Evolutionary conservation across 768 basidiomycete genomes (phyloP), one percentile per base, ranked within the genome.

Genomic region (Termitomyces sp.): DNA sequence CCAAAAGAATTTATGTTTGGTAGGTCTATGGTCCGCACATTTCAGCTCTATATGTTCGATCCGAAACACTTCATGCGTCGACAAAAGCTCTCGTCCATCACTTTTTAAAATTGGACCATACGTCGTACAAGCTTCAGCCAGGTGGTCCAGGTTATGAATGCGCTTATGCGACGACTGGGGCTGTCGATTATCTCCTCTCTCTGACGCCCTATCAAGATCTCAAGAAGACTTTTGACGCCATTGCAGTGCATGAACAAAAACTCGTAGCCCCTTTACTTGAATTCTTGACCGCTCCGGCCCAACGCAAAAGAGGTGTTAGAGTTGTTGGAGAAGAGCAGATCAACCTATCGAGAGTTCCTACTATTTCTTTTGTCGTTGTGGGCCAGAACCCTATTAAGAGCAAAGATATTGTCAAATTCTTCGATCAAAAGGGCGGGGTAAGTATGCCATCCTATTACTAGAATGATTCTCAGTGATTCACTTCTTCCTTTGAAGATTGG

Each of bases 71-170:
- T n/a, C 55, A 74, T 41, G 56, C 70, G 8, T 87, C 86, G 0
- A 72, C 90, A 31, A 63, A 76, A 13, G 77, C 85, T 1, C 72
- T 92, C 54, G 80, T 78, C 18, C 88, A 92, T 68, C 86, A 90
- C 73, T 91, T 92, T 75, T 77, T 90, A 50, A 57, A 70, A 4
- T 75, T 78, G 37, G 68, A 76, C 42, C 58, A 67, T 9, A 73
- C 72, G 13, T 65, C 83, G 0, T 80, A 81, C 72, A 90, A 89
- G 68, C 76, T 93, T 24, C 84, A 87, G 66, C 81, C 85, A 0
- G 89, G 89, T 10, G 88, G 88, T 0, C 83, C 86, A 0, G 86
- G 87, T 13, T 90, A 92, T 68, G 90, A 92, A 64, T 73, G 82
- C 18, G 81, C 84, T 20, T 86, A 86, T 64, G 81, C 73, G 4